Base-by-base conservation (phyloP, 345 rosid species). In the Arabidopsis suecica region DNA sequence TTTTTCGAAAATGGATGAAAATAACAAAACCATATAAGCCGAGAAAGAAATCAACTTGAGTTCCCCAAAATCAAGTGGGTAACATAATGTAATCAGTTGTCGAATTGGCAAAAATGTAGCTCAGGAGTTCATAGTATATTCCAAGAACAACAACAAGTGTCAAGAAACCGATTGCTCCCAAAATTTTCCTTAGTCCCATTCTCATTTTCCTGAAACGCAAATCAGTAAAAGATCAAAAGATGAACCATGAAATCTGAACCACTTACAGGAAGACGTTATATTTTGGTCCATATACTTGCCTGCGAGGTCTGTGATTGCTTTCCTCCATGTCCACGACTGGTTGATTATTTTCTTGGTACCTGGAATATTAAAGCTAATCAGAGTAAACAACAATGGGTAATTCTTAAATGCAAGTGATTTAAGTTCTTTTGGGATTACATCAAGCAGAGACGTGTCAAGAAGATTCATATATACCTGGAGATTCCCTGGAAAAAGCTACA, bases 331-430 rank as follows among this genome's bases (percentile, higher is more conserved):
- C 23, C 13, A 57, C 0, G 12, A 3, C 13, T 33, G 23, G 41
- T 57, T 57, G 41, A 57, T 32, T 57, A n/a, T 57, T 34, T 57
- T 57, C 23, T 57, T 57, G 61, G 61, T 33, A n/a, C 61, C 13
- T 56, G 9, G 37, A 28, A 30, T 30, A 6, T 12, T 45, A 45
- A 14, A 45, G 3, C 20, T 6, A 4, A 10, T 9, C 23, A 23
- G n/a, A 23, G 58, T 53, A 10, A 23, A 53, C 34, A 53, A 25
- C 53, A 18, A 16, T 16, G 20, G 1, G 47, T 41, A 12, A 12
- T 12, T 42, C 47, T 12, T 12, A 13, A 42, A 13, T 14, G 2
- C 2, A 22, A 1, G 54, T 22, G 23, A 22, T 22, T 22, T 22
- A 22, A 22, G 23, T 22, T 22, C 1, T 22, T 22, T 22, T 45